Conservation (phyloP, 1,139 yeast species). For the Lodderomyces parapsilosis region DNA sequence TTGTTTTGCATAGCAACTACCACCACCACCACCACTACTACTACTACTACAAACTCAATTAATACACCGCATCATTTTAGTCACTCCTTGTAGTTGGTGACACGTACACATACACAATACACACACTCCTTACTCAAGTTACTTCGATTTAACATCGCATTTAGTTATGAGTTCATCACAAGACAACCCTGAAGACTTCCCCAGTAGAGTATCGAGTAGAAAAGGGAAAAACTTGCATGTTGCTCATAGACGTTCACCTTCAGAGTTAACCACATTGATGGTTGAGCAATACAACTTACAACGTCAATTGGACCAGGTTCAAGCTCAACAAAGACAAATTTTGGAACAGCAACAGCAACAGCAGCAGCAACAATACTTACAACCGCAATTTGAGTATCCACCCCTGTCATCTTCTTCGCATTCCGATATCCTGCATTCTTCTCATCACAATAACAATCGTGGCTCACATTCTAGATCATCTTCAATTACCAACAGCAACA, state of each 20-base stretch:
- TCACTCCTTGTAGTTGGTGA: not conserved
- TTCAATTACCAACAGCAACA: conserved; percentile 19
- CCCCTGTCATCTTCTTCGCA: not conserved
- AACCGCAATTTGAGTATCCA: conserved; percentile 5
- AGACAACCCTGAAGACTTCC: conserved; percentile 14
- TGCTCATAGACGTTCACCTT: conserved; percentile 92
- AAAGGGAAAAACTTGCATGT: conserved; percentile 61
- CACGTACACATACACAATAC: not conserved
- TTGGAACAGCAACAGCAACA: conserved; percentile 61
- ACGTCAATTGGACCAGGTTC: conserved; percentile 87
- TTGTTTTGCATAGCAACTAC: not conserved
- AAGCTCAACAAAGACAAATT: conserved; percentile 88
- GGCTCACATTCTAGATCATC: conserved; percentile 41
- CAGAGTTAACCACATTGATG: conserved; percentile 93
- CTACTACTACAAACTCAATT: not conserved
- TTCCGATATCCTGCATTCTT: conserved; percentile 1
- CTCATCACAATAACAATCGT: conserved; percentile 19
- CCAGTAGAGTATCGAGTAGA: conserved; percentile 17
- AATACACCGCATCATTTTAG: not conserved
- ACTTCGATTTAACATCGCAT: not conserved
- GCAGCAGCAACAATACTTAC: conserved; percentile 19
- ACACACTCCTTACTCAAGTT: not conserved
- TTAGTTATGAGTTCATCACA: not conserved
- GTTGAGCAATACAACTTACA: conserved; percentile 90
- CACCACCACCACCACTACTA: not conserved